Conservation (phyloP, 768 basidiomycete species). For the Coprinellus aureogranulatus region DNA sequence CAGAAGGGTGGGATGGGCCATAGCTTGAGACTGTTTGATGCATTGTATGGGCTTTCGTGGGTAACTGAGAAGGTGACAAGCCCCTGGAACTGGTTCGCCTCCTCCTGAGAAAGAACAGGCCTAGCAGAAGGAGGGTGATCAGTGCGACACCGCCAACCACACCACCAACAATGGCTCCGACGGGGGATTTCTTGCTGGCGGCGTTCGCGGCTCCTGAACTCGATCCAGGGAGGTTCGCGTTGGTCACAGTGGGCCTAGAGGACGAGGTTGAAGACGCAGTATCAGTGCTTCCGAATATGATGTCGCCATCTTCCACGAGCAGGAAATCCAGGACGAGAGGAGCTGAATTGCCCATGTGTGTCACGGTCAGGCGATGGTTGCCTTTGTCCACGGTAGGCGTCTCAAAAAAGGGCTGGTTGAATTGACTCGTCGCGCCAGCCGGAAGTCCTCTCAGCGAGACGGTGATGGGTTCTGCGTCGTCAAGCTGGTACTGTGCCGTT, state of each 20-base stretch:
- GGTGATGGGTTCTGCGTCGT: conserved; percentile 16
- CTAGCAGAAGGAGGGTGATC: not conserved
- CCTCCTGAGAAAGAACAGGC: too few species aligned
- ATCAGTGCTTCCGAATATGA: not conserved
- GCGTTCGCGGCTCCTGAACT: not conserved
- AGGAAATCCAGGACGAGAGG: conserved; percentile 20
- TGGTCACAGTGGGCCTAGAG: not conserved
- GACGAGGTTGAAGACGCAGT: not conserved
- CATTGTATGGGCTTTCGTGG: too few species aligned
- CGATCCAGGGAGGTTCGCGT: not conserved
- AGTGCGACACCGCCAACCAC: not conserved
- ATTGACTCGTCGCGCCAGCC: conserved; percentile 12
- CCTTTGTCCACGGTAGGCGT: conserved; percentile 13
- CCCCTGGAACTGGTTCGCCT: too few species aligned
- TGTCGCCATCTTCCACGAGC: conserved; percentile 13
- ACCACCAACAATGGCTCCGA: conserved; percentile 3
- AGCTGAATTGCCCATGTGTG: conserved; percentile 12
- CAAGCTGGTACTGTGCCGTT: conserved; percentile 22
- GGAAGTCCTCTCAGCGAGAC: conserved; percentile 20
- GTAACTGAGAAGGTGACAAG: too few species aligned
- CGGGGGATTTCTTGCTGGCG: not conserved
- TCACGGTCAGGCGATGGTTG: conserved; percentile 20
- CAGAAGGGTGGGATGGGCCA: too few species aligned
- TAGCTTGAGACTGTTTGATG: too few species aligned
- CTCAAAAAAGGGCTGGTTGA: conserved; percentile 20